A percentile compares a stretch with the other conserved stretches of the same genome.
phyloP scores from a whole-genome alignment of 2,329 filamentous ascomycete species.

The Dactylellina sp. region DNA sequence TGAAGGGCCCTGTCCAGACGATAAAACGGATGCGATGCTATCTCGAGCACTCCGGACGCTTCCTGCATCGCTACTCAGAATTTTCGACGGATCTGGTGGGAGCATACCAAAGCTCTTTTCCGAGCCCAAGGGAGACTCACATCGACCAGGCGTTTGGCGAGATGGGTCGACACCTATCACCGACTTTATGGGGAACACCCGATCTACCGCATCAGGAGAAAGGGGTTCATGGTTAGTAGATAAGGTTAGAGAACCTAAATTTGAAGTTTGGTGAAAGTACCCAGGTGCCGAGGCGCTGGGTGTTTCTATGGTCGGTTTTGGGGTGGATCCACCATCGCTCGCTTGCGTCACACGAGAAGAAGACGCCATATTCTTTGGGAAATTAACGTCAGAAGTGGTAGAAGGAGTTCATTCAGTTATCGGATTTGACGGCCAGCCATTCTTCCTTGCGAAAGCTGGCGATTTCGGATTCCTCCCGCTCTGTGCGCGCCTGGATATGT shows the following conservation, averaged over 20 bases:
- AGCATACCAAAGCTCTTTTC: conserved; percentile 36
- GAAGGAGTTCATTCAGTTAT: conserved; percentile 22
- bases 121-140: conserved; percentile 44
- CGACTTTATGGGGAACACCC: conserved; percentile 85
- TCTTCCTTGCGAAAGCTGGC: not conserved
- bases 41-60: conserved; percentile 48
- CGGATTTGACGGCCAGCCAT: conserved; percentile 8
- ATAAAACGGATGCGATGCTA: conserved; percentile 44
- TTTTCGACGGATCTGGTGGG: conserved; percentile 13
- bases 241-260: conserved; percentile 24
- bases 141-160: conserved; percentile 61
- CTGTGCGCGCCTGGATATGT: too few relatives aligned
- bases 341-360: conserved; percentile 1
- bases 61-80: conserved; percentile 43
- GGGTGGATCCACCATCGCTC: conserved; percentile 11
- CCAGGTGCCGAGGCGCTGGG: conserved; percentile 7
- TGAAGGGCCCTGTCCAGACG: conserved; percentile 36
- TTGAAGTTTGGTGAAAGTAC: conserved; percentile 24
- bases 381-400: not conserved
- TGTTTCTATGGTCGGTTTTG: conserved; percentile 37
- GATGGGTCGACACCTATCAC: conserved; percentile 77
- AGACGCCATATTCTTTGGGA: conserved; percentile 21
- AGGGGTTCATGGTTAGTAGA: conserved; percentile 33
- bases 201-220: conserved; percentile 66
- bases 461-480: not conserved